Evolutionary conservation across 495 filamentous ascomycete genomes (phyloP), one percentile per base, ranked within the genome.

Genomic region (Penicillium soppii): DNA sequence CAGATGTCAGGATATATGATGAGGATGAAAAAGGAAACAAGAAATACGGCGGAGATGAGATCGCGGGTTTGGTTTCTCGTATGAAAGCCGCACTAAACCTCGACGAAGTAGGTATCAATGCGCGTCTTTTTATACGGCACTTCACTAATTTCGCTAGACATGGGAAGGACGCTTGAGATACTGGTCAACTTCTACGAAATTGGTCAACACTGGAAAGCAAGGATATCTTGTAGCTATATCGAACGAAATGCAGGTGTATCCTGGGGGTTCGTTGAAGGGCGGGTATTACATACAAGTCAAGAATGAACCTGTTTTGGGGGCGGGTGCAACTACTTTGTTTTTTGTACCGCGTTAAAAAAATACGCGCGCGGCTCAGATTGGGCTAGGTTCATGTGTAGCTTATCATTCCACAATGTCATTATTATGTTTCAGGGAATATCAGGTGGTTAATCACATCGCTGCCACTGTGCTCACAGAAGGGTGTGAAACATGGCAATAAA

Each of bases 91-190:
- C 26, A 7, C 43, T 46, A 2, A 13, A 19, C 9, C 17, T 46
- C 22, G 19, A 46, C 17, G 43, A 46, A 16, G 43, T 46, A 46
- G 27, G 43, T 17, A 46, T 19, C 6, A 32, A 46, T 33, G 17
- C 6, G 5, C 8, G n/a, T 46, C 15, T 21, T 20, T 4, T 32
- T 29, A 15, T 8, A 22, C 29, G n/a, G 29, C 10, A 32, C n/a
- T 32, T 10, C 26, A 33, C 29, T 46, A 33, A 46, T 35, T 20
- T 15, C 7, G n/a, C 12, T 33, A 46, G 43, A 33, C 12, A 4
- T 46, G 43, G 43, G 43, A 46, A 35, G 43, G 43, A 35, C 43
- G 43, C 17, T 46, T 46, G 15, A 32, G 43, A 27, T 46, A 33
- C 21, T 46, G 43, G 43, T 20, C 25, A 16, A 22, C 8, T 13